Base-by-base conservation (phyloP, 106 monocot genomes). In the Allium sativum region DNA sequence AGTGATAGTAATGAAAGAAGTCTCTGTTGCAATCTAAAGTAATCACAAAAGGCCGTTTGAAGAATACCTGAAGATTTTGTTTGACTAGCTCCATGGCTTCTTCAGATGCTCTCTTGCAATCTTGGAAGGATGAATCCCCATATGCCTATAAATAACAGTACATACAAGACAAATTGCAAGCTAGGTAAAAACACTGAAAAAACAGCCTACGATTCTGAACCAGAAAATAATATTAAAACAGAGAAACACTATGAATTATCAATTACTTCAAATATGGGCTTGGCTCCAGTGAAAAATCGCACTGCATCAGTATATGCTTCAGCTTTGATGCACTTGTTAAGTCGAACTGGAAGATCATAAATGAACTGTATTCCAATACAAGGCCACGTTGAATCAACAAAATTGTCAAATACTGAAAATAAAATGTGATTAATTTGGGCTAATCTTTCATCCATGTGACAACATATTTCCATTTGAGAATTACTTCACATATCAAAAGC, bases 221-320 rank as follows among this genome's bases (percentile, higher is more conserved):
- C 31, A 31, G 2, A 31, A 2, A 31, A n/a, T n/a, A n/a, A 31
- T 31, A 31, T 31, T 3, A 3, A 31, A 0, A 31, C 2, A 22
- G 22, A 31, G 31, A 31, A 5, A 0, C 4, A 31, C 0, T 31
- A 31, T 3, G 31, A 31, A 31, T 31, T 31, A 21, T 61, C 12
- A 64, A 17, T 59, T 7, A 96, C 96, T 91, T 96, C 82, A 75
- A 96, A 96, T 65, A 96, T 82, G 31, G 96, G 96, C 53, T 82
- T 96, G 21, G 96, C 87, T 72, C 96, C 96, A 65, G 75, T 87
- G 62, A 96, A 96, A 76, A 82, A 85, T 50, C 78, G 84, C 61
- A 96, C 96, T 53, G 91, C 96, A 78, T 96, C 91, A 22, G 91
- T 79, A 88, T 96, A 96, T 66, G 96, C 90, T 96, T 96, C 96